phyloP scores from a whole-genome alignment of 345 rosid genomes.

The Stellera chamaejasme region DNA sequence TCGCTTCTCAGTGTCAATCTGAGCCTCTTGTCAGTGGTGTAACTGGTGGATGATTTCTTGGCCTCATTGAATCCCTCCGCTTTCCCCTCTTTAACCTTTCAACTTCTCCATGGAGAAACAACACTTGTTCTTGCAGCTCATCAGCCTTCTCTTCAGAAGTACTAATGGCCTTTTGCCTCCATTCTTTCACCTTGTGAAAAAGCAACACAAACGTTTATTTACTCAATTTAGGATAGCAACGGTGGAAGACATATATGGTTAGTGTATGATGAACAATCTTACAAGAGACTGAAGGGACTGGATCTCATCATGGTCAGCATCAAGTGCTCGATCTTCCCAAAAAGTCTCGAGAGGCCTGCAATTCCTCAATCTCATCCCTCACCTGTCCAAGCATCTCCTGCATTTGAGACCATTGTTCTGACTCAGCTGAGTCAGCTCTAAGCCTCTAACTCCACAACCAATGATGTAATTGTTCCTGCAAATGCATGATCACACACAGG shows the following conservation, averaged over 20 bases:
- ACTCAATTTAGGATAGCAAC: background rate
- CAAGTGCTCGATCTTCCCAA: conserved; percentile 77
- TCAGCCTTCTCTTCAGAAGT: conserved; percentile 42
- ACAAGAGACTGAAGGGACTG: too few relatives aligned
- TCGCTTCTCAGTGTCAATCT: conserved; percentile 65
- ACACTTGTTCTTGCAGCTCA: conserved; percentile 36
- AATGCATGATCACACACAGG: too few relatives aligned
- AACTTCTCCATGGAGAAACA: too few relatives aligned
- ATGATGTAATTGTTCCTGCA: too few relatives aligned
- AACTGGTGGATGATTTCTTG: conserved; percentile 12
- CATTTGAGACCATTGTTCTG: conserved; percentile 98
- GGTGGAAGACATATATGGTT: background rate
- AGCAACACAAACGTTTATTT: background rate
- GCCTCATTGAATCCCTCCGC: conserved; percentile 8
- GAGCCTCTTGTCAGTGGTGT: conserved; percentile 22
- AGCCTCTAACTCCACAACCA: conserved; percentile 31
- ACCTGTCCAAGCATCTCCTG: conserved; percentile 85
- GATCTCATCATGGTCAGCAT: conserved; percentile 29
- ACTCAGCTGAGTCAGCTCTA: conserved; percentile 86
- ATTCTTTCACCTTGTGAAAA: conserved; percentile 51
- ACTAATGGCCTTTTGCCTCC: conserved; percentile 53
- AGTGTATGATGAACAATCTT: background rate
- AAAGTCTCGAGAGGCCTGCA: conserved; percentile 73
- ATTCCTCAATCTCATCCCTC: conserved; percentile 82
- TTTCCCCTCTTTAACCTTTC: too few relatives aligned